Percentiles rank a stretch among this genome's conserved stretches.
These are phyloP conservation scores for Debaryomyces nepalensis DNA, from an alignment of 1,139 yeast genomes.

Conservation along the genomic window DNA sequence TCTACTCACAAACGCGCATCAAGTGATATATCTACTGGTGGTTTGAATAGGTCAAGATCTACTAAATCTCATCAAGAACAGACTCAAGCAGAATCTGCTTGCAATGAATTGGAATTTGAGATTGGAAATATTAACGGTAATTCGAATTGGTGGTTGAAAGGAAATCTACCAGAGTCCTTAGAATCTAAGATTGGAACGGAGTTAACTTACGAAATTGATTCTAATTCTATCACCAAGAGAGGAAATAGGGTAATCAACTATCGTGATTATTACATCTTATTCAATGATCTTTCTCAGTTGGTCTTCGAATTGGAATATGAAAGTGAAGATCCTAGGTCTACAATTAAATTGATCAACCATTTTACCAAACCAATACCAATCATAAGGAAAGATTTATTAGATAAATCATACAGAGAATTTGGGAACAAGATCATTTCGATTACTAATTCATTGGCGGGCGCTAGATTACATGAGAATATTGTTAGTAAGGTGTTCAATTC, in stretches of 20 bases:
- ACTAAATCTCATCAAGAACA: conserved; percentile 25
- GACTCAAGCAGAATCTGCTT: conserved; percentile 35
- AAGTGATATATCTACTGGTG: conserved; percentile 12
- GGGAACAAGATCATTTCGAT: conserved; percentile 48
- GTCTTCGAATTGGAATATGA: conserved; percentile 62
- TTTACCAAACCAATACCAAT: conserved; percentile 52
- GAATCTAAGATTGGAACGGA: conserved; percentile 50
- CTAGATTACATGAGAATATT: conserved; percentile 32
- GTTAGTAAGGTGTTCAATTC: conserved; percentile 26
- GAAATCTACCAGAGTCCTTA: conserved; percentile 63
- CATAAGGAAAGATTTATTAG: conserved; percentile 53
- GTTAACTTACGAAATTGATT: conserved; percentile 68
- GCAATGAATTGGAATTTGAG: conserved; percentile 36
- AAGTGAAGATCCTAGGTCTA: conserved; percentile 55
- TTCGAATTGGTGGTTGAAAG: conserved; percentile 68
- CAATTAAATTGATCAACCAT: conserved; percentile 52
- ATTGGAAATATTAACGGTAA: conserved; percentile 37
- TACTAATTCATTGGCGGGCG: conserved; percentile 49
- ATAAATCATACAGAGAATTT: conserved; percentile 50
- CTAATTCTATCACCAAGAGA: conserved; percentile 58
- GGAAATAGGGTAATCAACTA: conserved; percentile 54
- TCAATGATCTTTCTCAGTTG: conserved; percentile 74
- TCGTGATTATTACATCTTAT: conserved; percentile 74
- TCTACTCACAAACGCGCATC: conserved; percentile 21
- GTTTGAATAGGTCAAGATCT: conserved; percentile 24